phyloP scores from a whole-genome alignment of 2,329 filamentous ascomycete genomes.

The Kalmusia sp. region DNA sequence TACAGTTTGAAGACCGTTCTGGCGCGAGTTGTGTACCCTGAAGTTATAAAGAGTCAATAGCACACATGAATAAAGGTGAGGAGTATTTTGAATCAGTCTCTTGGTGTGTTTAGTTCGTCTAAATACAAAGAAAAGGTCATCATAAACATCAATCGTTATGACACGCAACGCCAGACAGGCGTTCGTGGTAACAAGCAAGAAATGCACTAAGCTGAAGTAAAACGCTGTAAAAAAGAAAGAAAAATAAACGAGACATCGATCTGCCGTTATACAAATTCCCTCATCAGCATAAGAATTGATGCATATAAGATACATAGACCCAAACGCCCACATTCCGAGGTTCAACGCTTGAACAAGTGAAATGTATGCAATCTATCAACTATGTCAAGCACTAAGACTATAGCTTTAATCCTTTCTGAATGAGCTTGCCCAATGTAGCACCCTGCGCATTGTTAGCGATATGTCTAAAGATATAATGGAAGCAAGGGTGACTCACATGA shows the following conservation, averaged over 20 bases:
- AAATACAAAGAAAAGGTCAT: conserved; percentile 1
- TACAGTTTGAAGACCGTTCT: too few species aligned
- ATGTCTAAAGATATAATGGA: background rate
- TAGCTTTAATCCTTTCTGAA: conserved; percentile 51
- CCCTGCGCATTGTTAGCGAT: conserved; percentile 41
- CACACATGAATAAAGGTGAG: background rate
- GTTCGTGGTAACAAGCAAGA: background rate
- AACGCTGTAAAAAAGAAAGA: background rate
- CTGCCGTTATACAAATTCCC: conserved; percentile 7
- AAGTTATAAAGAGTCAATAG: too few species aligned
- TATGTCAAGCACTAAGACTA: conserved; percentile 15
- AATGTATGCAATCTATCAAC: conserved; percentile 34
- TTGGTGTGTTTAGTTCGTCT: conserved; percentile 22
- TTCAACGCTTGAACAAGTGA: conserved; percentile 45
- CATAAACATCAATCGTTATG: conserved; percentile 2
- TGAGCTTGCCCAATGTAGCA: conserved; percentile 51
- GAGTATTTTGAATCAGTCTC: conserved; percentile 19
- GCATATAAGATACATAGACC: conserved; percentile 15
- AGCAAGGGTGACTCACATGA: conserved; percentile 46
- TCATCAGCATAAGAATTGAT: conserved; percentile 16
- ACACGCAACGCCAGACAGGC: conserved; percentile 8
- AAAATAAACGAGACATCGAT: conserved; percentile 10
- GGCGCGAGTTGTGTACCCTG: too few species aligned
- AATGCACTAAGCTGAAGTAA: background rate
- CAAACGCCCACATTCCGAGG: conserved; percentile 37